These are phyloP conservation scores for Annulohypoxylon truncatum DNA, from an alignment of 2,329 filamentous ascomycete species.

Conservation along the genomic window DNA sequence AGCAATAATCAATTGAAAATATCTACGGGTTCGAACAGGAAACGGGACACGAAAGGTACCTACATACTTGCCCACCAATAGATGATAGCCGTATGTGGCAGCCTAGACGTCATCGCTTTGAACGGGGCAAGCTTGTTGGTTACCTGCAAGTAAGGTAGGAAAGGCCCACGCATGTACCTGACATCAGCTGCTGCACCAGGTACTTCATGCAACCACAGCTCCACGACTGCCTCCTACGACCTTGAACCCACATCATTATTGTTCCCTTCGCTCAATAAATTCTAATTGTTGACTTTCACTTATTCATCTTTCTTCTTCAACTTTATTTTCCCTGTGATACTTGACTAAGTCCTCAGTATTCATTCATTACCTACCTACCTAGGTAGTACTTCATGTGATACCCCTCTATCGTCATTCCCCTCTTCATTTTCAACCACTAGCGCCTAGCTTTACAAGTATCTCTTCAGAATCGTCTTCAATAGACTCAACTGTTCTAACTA, in stretches of 20 bases:
- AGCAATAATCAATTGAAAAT: not conserved
- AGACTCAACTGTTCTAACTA: not conserved
- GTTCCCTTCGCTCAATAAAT: conserved; percentile 1
- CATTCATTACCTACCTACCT: too few species aligned
- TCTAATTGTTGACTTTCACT: not conserved
- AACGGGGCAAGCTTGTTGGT: conserved; percentile 2
- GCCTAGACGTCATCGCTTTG: conserved; percentile 5
- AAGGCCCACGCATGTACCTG: conserved; percentile 9
- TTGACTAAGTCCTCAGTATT: conserved; percentile 4
- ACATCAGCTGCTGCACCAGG: not conserved
- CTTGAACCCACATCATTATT: too few species aligned
- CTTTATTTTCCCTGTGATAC: conserved; percentile 23
- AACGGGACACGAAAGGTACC: not conserved
- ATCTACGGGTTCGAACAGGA: not conserved
- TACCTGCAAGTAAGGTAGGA: conserved; percentile 6
- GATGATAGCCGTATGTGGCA: not conserved
- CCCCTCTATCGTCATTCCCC: conserved; percentile 32
- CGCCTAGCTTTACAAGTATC: not conserved
- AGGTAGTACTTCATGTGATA: conserved; percentile 36
- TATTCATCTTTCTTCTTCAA: not conserved
- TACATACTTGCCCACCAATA: too few species aligned
- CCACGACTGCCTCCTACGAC: too few species aligned
- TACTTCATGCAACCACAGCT: not conserved
- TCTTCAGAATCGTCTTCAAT: not conserved
- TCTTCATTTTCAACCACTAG: conserved; percentile 1